Evolutionary conservation across 2,329 filamentous ascomycete species (phyloP), one percentile per base, ranked within the genome.

Genomic region (Onygena corvina): DNA sequence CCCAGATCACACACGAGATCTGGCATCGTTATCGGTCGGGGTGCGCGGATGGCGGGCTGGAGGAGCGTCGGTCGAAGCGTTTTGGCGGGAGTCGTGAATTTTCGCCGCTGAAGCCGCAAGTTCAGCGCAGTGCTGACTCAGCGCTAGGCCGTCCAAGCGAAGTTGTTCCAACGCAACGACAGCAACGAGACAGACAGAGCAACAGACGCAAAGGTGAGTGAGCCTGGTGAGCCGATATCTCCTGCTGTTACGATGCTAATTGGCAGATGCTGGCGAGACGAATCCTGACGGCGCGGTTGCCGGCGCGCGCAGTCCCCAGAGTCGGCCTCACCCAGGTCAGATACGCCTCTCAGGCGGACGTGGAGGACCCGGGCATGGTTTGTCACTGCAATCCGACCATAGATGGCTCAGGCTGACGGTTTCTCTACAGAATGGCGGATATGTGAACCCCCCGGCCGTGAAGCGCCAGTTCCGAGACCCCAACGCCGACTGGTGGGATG

Each of bases 391-490:
- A 6, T n/a, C 21, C 20, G 4, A 4, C 27, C 16, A 29, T 9
- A 7, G 14, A 4, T 38, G 12, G 16, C 25, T 11, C 16, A 9
- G 34, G 46, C 31, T 49, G 35, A 48, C 40, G 47, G 42, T 34
- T 33, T 33, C 33, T 45, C 21, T 27, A 27, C n/a, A 73, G 70
- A 73, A 73, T 53, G 65, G 65, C 54, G 66, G 65, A 57, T 74
- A 73, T 56, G 64, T 67, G 53, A 73, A 73, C 56, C 71, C 71
- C 56, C 70, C 70, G 38, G 60, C 76, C 49, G 73, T 90, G 69
- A 95, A 94, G 76, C 84, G 90, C 59, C 83, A 88, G 67, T 85
- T 87, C 72, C 86, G 92, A 65, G 92, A 96, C 68, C 92, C 93
- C 30, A 79, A 96, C 66, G 90, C 70, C 64, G 82, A 86, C 64